Conservation (phyloP, 1,284 basidiomycete species). For the Tilletia caries region DNA sequence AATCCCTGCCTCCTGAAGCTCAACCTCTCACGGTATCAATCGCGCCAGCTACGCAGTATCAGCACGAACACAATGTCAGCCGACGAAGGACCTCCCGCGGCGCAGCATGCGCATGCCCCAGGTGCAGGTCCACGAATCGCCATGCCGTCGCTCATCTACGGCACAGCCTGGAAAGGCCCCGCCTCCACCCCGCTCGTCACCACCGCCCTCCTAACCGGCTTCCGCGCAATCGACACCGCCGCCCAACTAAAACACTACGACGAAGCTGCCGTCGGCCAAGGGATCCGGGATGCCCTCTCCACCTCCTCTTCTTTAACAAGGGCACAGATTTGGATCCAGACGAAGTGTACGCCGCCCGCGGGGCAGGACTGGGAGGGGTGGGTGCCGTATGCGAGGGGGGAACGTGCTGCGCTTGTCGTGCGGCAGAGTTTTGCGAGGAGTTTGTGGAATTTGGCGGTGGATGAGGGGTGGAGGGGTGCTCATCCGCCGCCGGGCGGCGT, state of each 20-base stretch:
- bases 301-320: conserved; percentile 24
- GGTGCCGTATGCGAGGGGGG: conserved; percentile 29
- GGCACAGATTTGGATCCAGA: conserved; percentile 43
- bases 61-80: too few species aligned
- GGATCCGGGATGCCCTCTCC: conserved; percentile 20
- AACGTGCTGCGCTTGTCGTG: neutral
- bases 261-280: conserved; percentile 46
- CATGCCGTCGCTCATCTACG: conserved; percentile 46
- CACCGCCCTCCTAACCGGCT: conserved; percentile 40
- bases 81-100: too few species aligned
- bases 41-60: too few species aligned
- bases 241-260: conserved; percentile 50
- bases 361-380: conserved; percentile 38
- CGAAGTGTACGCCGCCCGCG: conserved; percentile 43
- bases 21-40: too few species aligned
- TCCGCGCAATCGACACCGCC: conserved; percentile 48
- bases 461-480: neutral
- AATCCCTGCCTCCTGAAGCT: too few species aligned
- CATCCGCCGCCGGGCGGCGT: neutral
- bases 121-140: neutral
- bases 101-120: too few species aligned
- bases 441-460: neutral
- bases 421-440: conserved; percentile 3
- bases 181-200: conserved; percentile 38
- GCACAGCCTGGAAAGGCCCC: conserved; percentile 49